These are phyloP conservation scores for Botrytis aclada DNA, from an alignment of 2,329 filamentous ascomycete genomes.

Conservation along the genomic window DNA sequence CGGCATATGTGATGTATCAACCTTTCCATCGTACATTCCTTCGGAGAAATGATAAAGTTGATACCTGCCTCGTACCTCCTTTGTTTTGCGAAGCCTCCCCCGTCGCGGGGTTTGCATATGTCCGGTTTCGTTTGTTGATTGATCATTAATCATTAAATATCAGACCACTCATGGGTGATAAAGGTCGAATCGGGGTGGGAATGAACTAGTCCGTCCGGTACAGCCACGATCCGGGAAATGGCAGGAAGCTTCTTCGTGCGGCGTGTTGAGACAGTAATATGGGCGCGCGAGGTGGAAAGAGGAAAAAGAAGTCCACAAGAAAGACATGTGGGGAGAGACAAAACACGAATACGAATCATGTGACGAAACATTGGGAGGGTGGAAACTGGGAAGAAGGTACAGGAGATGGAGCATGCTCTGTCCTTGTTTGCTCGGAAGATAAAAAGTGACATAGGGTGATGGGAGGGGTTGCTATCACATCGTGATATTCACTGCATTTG, in stretches of 20 bases:
- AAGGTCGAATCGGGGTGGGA: too few relatives aligned
- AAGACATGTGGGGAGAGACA: not conserved
- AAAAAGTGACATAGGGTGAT: too few relatives aligned
- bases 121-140: not conserved
- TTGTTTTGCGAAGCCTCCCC: not conserved
- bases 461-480: too few relatives aligned
- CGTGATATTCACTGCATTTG: not conserved
- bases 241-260: not conserved
- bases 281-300: not conserved
- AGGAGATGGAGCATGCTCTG: too few relatives aligned
- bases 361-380: not conserved
- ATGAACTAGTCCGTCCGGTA: not conserved
- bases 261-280: not conserved
- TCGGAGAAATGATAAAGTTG: not conserved
- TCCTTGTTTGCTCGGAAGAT: not conserved
- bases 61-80: not conserved
- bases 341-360: not conserved
- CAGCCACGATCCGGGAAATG: not conserved
- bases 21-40: not conserved
- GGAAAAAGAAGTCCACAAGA: not conserved
- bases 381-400: too few relatives aligned
- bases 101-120: not conserved
- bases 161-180: not conserved
- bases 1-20: not conserved
- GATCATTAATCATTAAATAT: not conserved